phyloP scores from a whole-genome alignment of 495 filamentous ascomycete genomes.

The Penicillium samsonianum region DNA sequence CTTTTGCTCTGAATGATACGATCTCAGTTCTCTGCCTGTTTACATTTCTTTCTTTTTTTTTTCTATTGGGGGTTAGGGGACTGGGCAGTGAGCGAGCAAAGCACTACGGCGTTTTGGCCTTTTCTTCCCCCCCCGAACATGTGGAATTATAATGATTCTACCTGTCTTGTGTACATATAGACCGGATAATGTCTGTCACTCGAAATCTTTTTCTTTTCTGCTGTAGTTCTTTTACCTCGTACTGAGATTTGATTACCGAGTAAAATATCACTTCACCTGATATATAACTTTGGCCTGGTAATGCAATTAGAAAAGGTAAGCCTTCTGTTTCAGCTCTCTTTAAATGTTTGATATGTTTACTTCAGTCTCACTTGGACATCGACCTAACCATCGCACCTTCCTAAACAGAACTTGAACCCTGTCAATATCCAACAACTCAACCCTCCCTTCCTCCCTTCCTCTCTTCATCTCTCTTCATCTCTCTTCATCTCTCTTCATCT shows the following conservation, averaged over 20 bases:
- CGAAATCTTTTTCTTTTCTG: neutral
- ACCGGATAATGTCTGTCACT: neutral
- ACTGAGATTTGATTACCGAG: neutral
- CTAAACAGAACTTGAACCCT: neutral
- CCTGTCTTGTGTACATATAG: slow-evolving; percentile 23
- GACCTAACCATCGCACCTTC: neutral
- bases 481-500: no score
- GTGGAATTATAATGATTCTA: slow-evolving; percentile 8
- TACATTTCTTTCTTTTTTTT: slow-evolving; percentile 5
- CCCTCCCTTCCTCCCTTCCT: no score
- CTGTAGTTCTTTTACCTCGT: neutral
- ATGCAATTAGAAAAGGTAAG: no score
- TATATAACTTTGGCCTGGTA: no score
- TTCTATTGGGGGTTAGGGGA: slow-evolving; percentile 20
- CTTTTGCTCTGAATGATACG: slow-evolving; percentile 11
- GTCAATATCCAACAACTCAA: no score
- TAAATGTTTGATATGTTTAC: no score
- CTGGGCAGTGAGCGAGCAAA: slow-evolving; percentile 29
- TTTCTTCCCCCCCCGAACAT: slow-evolving; percentile 18
- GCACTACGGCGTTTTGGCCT: slow-evolving; percentile 30
- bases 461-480: no score
- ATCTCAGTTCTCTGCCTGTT: slow-evolving; percentile 9
- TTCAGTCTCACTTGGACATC: no score
- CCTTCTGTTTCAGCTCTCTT: no score
- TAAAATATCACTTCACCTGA: neutral